A percentile compares a stretch with the other conserved stretches of the same genome.
phyloP scores from a whole-genome alignment of 73 alveolate species.

The Diophrys sp. region DNA sequence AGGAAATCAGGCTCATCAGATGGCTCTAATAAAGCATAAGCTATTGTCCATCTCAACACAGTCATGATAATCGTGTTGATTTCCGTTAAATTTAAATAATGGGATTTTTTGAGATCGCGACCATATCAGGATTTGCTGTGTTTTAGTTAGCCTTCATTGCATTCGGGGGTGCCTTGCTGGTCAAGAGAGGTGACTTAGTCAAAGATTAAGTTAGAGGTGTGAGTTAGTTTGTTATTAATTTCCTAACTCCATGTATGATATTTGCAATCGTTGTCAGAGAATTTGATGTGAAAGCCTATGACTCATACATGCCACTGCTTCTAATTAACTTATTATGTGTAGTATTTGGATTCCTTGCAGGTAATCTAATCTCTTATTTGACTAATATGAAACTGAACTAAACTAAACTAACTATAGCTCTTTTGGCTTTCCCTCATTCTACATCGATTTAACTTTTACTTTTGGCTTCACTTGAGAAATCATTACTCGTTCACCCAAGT shows the following conservation, averaged over 20 bases:
- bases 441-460: not conserved
- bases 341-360: not conserved
- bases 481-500: not conserved
- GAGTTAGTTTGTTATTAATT: not conserved
- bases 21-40: no score
- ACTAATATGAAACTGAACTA: not conserved
- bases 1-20: no score
- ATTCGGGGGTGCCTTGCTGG: not conserved
- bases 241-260: not conserved
- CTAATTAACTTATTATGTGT: not conserved
- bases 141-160: not conserved
- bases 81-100: not conserved
- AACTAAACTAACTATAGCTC: not conserved
- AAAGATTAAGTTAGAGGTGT: not conserved
- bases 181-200: not conserved
- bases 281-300: not conserved
- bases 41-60: no score
- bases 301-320: not conserved
- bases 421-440: not conserved
- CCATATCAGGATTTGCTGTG: not conserved
- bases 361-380: not conserved
- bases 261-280: not conserved
- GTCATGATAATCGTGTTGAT: no score
- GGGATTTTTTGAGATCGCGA: not conserved
- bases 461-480: not conserved